Conservation (phyloP, 2,329 filamentous ascomycete genomes). For the Fusarium sublunatum region DNA sequence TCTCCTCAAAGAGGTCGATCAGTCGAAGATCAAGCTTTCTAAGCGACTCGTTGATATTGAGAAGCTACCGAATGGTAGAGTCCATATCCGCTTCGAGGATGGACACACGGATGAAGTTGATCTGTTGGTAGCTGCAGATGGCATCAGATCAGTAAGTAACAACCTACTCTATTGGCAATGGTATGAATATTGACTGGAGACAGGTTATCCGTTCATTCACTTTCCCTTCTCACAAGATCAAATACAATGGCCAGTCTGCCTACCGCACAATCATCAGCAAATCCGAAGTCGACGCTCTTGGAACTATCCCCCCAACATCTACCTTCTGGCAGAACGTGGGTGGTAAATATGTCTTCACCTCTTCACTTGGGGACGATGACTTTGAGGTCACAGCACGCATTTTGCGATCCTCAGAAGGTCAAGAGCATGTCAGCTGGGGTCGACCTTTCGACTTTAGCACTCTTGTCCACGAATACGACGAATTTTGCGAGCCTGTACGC, state of each 20-base stretch:
- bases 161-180: neutral
- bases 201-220: constrained; percentile 56
- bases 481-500: constrained; percentile 49
- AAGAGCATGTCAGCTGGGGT: constrained; percentile 49
- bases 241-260: constrained; percentile 55
- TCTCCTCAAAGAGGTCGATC: constrained; percentile 58
- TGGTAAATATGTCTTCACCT: constrained; percentile 50
- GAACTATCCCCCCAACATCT: constrained; percentile 46
- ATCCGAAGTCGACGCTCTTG: constrained; percentile 41
- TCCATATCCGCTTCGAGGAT: constrained; percentile 60
- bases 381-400: constrained; percentile 50
- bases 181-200: neutral
- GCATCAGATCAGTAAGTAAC: constrained; percentile 59
- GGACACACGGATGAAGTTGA: constrained; percentile 54
- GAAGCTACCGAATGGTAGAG: constrained; percentile 51
- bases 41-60: constrained; percentile 57
- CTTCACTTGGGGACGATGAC: constrained; percentile 49
- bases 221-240: constrained; percentile 56
- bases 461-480: constrained; percentile 42
- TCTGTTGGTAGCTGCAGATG: constrained; percentile 63
- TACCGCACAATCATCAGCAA: constrained; percentile 50
- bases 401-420: constrained; percentile 29
- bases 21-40: constrained; percentile 56
- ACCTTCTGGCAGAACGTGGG: constrained; percentile 50
- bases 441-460: constrained; percentile 38